These are phyloP conservation scores for Lophiotrema nucula DNA, from an alignment of 495 filamentous ascomycete genomes.

Conservation along the genomic window DNA sequence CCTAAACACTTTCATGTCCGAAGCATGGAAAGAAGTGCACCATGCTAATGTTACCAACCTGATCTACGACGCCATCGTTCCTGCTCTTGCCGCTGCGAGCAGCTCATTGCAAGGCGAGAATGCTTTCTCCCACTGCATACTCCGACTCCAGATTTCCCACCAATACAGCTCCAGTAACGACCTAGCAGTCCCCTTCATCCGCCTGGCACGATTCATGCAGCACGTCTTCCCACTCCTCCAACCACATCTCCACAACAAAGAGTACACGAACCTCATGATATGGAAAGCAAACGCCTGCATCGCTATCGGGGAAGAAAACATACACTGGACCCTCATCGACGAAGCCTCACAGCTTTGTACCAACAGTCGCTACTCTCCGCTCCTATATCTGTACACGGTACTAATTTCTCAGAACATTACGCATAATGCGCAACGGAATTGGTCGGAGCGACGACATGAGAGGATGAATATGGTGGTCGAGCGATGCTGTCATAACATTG, in stretches of 20 bases:
- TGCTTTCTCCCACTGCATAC: neutral
- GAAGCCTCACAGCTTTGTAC: conserved; percentile 1
- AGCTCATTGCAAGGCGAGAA: neutral
- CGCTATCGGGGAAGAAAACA: neutral
- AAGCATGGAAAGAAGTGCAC: neutral
- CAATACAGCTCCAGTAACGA: neutral
- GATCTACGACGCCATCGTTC: neutral
- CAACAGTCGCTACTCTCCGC: conserved; percentile 5
- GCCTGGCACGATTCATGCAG: conserved; percentile 4
- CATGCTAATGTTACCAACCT: neutral
- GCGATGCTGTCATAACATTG: conserved; percentile 6
- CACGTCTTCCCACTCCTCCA: neutral
- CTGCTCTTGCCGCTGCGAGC: neutral
- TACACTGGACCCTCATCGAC: conserved; percentile 4
- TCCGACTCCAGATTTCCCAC: neutral
- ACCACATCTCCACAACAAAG: neutral
- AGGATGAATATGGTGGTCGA: conserved; percentile 10
- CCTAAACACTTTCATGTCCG: conserved; percentile 1
- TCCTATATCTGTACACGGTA: conserved; percentile 12
- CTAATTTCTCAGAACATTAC: conserved; percentile 17
- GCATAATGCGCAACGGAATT: neutral
- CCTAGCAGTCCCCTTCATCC: conserved; percentile 4
- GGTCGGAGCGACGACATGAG: conserved; percentile 9
- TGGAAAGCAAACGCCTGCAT: conserved; percentile 15
- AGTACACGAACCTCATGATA: neutral